These are phyloP conservation scores for Globisporangium apiculatum DNA, from an alignment of 352 stramenopile genomes.

Conservation along the genomic window DNA sequence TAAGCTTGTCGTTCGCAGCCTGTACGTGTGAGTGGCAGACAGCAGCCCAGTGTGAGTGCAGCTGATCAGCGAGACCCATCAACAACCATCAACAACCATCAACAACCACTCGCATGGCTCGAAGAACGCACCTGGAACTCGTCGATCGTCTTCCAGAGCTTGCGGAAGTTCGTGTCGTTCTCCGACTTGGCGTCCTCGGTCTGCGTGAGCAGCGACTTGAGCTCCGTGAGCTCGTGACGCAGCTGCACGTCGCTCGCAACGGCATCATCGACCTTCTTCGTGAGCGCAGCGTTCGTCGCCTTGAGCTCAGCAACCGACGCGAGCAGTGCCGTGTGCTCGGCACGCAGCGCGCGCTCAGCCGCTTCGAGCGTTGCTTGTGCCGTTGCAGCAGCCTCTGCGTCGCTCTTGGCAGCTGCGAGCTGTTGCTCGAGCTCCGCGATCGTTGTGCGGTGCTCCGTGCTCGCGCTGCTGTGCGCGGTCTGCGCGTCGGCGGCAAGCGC, in stretches of 20 bases:
- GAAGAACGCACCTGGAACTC: slow-evolving; percentile 23
- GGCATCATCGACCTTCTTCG: slow-evolving; percentile 20
- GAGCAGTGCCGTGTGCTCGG: slow-evolving; percentile 21
- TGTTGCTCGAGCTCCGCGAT: slow-evolving; percentile 18
- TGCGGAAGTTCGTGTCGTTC: slow-evolving; percentile 39
- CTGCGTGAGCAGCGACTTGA: slow-evolving; percentile 19
- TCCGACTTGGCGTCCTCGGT: slow-evolving; percentile 33
- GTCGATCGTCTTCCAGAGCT: slow-evolving; percentile 48
- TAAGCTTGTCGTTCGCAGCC: slow-evolving; percentile 35
- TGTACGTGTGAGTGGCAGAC: slow-evolving; percentile 3
- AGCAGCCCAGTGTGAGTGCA: background rate
- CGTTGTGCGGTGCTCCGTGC: slow-evolving; percentile 11
- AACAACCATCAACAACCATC: too few relatives aligned
- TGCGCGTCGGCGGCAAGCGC: slow-evolving; percentile 14
- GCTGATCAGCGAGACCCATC: too few relatives aligned
- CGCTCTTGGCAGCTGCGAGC: slow-evolving; percentile 7
- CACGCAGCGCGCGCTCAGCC: slow-evolving; percentile 15
- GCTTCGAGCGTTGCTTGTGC: slow-evolving; percentile 15
- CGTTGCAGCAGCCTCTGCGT: slow-evolving; percentile 10
- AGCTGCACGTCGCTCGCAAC: slow-evolving; percentile 12
- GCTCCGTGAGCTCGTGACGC: slow-evolving; percentile 14
- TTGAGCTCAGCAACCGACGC: slow-evolving; percentile 13
- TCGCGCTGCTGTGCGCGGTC: slow-evolving; percentile 8
- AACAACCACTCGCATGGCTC: background rate
- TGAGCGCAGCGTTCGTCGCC: slow-evolving; percentile 19